phyloP scores from a whole-genome alignment of 306 rosid genomes.

The Alnus rubra region DNA sequence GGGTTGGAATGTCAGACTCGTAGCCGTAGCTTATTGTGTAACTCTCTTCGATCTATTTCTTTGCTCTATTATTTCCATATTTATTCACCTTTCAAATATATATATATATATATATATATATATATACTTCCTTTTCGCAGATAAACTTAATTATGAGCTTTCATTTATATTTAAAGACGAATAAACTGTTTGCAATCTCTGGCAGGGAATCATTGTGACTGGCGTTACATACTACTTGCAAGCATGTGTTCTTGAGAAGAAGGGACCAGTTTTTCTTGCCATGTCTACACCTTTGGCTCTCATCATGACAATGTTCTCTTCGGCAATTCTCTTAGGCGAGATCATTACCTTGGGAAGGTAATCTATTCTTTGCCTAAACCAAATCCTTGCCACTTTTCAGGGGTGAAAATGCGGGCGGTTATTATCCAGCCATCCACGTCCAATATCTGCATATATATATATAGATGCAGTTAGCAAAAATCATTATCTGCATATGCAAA shows the following conservation, averaged over 20 bases:
- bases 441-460: too few species aligned
- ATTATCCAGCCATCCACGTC: too few species aligned
- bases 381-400: too few species aligned
- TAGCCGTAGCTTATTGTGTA: constrained; percentile 74
- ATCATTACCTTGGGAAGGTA: constrained; percentile 73
- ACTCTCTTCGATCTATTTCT: not conserved
- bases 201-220: constrained; percentile 75
- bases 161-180: not conserved
- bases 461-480: too few species aligned
- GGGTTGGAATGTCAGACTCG: constrained; percentile 67
- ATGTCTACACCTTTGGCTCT: constrained; percentile 76
- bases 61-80: too few species aligned
- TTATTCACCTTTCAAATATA: not conserved
- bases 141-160: not conserved
- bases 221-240: constrained; percentile 76
- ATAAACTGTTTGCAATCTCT: not conserved
- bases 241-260: constrained; percentile 83
- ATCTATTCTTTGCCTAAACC: not conserved
- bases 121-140: not conserved
- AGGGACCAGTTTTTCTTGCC: constrained; percentile 82
- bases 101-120: too few species aligned
- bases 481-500: too few species aligned
- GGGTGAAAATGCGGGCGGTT: too few species aligned
- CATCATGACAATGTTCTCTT: constrained; percentile 55
- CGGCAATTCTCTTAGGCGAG: constrained; percentile 67